Evolutionary conservation across 306 rosid species (phyloP).

Genomic region (Cucurbita maxima): DNA sequence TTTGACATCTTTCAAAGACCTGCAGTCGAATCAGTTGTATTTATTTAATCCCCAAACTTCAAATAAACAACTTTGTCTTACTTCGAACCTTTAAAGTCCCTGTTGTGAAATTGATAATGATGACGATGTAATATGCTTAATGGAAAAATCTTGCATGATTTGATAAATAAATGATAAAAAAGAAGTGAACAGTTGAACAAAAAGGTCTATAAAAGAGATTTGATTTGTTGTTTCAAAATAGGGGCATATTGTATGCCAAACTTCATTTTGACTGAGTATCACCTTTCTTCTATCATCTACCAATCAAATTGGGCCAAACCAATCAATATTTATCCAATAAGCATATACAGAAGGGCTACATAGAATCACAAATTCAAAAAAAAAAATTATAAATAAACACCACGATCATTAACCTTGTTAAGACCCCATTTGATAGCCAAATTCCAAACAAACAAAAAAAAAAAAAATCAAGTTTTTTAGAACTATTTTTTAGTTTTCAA

Average conservation of each 20-base stretch:
- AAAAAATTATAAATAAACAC: neutral
- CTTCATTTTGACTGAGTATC: neutral
- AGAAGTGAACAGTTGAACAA: neutral
- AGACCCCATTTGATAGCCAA: neutral
- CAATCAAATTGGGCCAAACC: neutral
- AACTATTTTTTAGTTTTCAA: neutral
- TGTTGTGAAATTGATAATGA: neutral
- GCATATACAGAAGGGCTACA: neutral
- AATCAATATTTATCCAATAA: neutral
- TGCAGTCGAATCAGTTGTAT: neutral
- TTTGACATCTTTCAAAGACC: conserved; percentile 14
- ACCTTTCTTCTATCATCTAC: neutral
- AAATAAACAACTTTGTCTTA: neutral
- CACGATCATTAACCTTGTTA: neutral
- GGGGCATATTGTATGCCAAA: neutral
- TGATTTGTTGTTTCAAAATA: neutral
- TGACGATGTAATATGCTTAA: neutral
- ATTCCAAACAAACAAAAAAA: too few species aligned
- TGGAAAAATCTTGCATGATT: neutral
- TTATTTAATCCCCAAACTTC: neutral
- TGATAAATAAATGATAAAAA: neutral
- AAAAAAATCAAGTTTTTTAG: neutral
- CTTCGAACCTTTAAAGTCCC: neutral
- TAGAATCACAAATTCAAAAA: neutral
- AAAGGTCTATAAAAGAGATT: neutral